These are phyloP conservation scores for Hymenoscyphus fructigenus DNA, from an alignment of 2,329 filamentous ascomycete genomes.

Conservation along the genomic window DNA sequence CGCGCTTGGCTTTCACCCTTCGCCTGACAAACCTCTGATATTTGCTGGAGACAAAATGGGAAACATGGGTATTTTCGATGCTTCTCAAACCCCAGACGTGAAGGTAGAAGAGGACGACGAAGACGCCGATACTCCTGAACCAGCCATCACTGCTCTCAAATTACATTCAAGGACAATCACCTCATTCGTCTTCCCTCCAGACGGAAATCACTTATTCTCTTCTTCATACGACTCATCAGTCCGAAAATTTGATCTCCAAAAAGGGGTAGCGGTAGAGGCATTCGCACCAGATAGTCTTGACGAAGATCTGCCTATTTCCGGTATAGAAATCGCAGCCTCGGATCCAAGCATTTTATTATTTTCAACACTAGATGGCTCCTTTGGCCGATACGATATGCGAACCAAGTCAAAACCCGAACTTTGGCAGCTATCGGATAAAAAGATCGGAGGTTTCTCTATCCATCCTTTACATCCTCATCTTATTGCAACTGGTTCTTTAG, in stretches of 20 bases:
- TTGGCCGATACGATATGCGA: conserved; percentile 80
- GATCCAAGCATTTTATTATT: conserved; percentile 79
- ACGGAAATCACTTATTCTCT: conserved; percentile 75
- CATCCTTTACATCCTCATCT: conserved; percentile 80
- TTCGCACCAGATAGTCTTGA: conserved; percentile 71
- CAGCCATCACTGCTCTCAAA: conserved; percentile 86
- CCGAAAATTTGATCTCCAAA: conserved; percentile 78
- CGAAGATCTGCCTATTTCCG: conserved; percentile 77
- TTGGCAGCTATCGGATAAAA: conserved; percentile 82
- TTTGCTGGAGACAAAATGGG: conserved; percentile 96
- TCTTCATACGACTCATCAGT: conserved; percentile 93
- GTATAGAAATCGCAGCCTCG: conserved; percentile 72
- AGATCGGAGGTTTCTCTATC: conserved; percentile 90
- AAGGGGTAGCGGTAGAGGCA: conserved; percentile 75
- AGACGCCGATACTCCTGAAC: conserved; percentile 64
- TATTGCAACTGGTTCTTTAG: conserved; percentile 83
- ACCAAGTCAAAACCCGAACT: conserved; percentile 58
- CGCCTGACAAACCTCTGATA: conserved; percentile 77
- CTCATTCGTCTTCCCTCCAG: conserved; percentile 73
- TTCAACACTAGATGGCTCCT: conserved; percentile 77
- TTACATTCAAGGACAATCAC: conserved; percentile 87
- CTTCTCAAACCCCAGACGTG: conserved; percentile 63
- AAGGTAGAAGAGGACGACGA: conserved; percentile 62
- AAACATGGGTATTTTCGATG: conserved; percentile 87
- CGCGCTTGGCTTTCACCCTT: conserved; percentile 84